Evolutionary conservation across 129 eudicot species (phyloP), one percentile per base, ranked within the genome.

Genomic region (Erigeron canadensis): DNA sequence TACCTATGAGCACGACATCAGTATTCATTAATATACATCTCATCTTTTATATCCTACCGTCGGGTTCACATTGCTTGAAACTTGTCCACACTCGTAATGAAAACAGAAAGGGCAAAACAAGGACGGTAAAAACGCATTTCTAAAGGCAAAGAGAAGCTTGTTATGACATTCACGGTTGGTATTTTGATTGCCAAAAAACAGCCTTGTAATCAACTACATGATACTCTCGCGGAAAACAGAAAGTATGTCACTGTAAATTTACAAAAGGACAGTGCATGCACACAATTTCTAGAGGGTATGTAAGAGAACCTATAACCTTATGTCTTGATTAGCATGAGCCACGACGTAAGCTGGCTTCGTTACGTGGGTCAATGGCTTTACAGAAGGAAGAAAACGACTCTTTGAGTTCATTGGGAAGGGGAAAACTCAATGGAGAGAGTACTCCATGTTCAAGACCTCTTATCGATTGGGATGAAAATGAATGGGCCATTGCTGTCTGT

Each of bases 401-500:
- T 76, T 82, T 89, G 5, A 87, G 82, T 69, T 93, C 96, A 21
- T 69, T 72, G 5, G 98, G 84, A n/a, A 89, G 90, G 55, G 96
- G 92, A 61, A 93, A 57, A 50, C 93, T 77, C 84, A 89, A 62
- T 5, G 98, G 84, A 44, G 95, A 86, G 74, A 93, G 85, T 42
- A 79, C 63, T 17, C 79, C 77, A 8, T 46, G n/a, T 10, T 45
- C 57, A 17, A 76, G 74, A 53, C 82, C 78, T 48, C 77, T 75
- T 48, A 56, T 75, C 50, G 38, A 28, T 41, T 58, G 69, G 5
- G 21, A 60, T 48, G 85, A 60, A 46, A 72, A 46, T 40, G 95
- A 74, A 50, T 63, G 86, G 38, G 98, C 98, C 85, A 89, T 76
- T 47, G 98, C 96, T 17, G 98, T 85, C 75, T 85, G 91, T 75